phyloP scores from a whole-genome alignment of 768 basidiomycete species.

The Boletus bicolor region DNA sequence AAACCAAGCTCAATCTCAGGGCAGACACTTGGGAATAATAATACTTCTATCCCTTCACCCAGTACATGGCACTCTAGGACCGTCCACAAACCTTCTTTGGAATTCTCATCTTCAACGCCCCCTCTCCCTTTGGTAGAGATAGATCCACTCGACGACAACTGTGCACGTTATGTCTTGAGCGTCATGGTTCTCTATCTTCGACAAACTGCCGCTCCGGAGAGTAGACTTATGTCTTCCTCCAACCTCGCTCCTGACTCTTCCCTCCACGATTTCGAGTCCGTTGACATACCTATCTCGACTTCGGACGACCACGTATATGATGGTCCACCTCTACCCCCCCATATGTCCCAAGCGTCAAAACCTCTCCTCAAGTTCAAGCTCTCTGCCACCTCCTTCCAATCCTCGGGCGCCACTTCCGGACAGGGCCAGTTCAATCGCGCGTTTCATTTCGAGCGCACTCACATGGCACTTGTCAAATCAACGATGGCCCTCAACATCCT shows the following conservation, averaged over 20 bases:
- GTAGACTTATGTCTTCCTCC: constrained; percentile 55
- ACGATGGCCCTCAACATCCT: constrained; percentile 53
- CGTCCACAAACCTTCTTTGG: constrained; percentile 41
- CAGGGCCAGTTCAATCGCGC: constrained; percentile 25
- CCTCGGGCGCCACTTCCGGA: constrained; percentile 33
- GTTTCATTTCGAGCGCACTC: constrained; percentile 56
- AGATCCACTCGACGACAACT: constrained; percentile 72
- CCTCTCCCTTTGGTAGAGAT: constrained; percentile 58
- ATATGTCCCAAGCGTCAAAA: constrained; percentile 37
- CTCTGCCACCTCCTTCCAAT: constrained; percentile 42
- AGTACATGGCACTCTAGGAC: constrained; percentile 24
- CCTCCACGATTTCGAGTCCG: constrained; percentile 70
- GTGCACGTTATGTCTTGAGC: constrained; percentile 77
- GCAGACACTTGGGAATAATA: constrained; percentile 26
- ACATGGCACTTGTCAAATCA: constrained; percentile 56
- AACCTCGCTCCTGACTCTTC: constrained; percentile 59
- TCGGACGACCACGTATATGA: constrained; percentile 20
- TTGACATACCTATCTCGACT: constrained; percentile 36
- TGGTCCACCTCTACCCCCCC: constrained; percentile 35
- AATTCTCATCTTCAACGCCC: constrained; percentile 31
- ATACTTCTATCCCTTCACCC: constrained; percentile 37
- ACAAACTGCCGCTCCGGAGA: constrained; percentile 58
- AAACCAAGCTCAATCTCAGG: constrained; percentile 34
- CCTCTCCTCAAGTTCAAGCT: constrained; percentile 33
- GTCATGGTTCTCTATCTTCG: constrained; percentile 82